Base-by-base conservation (phyloP, 2,329 filamentous ascomycete genomes). In the Clathrospora elynae region DNA sequence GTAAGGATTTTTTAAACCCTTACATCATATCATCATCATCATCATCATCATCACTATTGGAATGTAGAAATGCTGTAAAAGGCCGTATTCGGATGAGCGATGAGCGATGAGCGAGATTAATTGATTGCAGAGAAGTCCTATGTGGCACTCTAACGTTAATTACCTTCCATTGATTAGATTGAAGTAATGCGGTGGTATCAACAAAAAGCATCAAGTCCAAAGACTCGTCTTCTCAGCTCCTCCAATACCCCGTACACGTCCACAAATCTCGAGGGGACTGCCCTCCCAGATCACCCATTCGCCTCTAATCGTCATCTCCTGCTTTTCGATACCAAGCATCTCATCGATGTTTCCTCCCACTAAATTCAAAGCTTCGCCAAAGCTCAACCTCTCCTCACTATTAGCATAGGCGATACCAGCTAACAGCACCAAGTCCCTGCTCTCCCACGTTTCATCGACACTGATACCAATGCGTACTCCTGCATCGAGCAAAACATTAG, bases 231-330 rank as follows among this genome's bases (percentile, higher is more conserved):
- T n/a, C n/a, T n/a, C n/a, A n/a, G n/a, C n/a, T n/a, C n/a, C n/a
- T n/a, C 22, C 47, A 8, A 59, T 28, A 3, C 38, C 59, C 10
- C 50, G 75, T 30, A 86, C 74, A 33, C 78, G 68, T 5, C 76
- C 75, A 4, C 77, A 79, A 59, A 85, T 79, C 54, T 83, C 75
- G 48, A 87, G 59, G 13, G 84, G 84, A 53, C 73, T 82, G 0
- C 83, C 83, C 60, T 87, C 83, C 37, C 76, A 82, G 5, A 87
- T 73, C 3, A 85, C 74, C 68, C 85, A 87, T 50, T 86, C 71
- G 53, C 23, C 50, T 48, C 37, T 59, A 51, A 20, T 46, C 49
- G n/a, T n/a, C n/a, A n/a, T n/a, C n/a, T 44, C 42, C 22, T 47
- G 32, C 16, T 53, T 18, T 6, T 73, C 55, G 1, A 80, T 52